Evolutionary conservation across 352 stramenopile species (phyloP).

Genomic region (Globisporangium solare): DNA sequence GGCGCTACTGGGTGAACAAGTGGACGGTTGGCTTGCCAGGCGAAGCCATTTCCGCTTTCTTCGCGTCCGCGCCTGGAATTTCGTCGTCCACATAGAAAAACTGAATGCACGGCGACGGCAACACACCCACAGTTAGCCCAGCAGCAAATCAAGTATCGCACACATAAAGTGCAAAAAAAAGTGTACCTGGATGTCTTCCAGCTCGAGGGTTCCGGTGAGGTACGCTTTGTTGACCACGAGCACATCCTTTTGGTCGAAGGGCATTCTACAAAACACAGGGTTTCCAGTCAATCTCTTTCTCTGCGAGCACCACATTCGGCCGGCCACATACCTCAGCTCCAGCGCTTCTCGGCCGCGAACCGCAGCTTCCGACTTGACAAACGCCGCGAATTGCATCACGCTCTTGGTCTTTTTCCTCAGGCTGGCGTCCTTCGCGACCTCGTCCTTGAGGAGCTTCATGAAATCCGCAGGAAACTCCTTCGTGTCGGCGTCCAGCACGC

Average conservation of each 20-base stretch:
- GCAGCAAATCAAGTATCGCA: no score
- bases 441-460: conserved; percentile 86
- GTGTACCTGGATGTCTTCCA: conserved; percentile 75
- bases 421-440: conserved; percentile 66
- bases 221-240: conserved; percentile 91
- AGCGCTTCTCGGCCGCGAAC: conserved; percentile 91
- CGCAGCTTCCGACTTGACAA: conserved; percentile 92
- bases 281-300: not conserved
- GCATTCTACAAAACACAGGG: conserved; percentile 58
- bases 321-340: conserved; percentile 72
- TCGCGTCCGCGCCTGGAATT: conserved; percentile 65
- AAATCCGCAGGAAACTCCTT: conserved; percentile 80
- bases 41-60: conserved; percentile 81
- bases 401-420: conserved; percentile 91
- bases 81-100: conserved; percentile 79
- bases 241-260: conserved; percentile 94
- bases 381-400: conserved; percentile 96
- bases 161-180: no score
- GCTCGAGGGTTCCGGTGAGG: conserved; percentile 81
- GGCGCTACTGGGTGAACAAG: conserved; percentile 47
- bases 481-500: conserved; percentile 45
- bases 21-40: conserved; percentile 81
- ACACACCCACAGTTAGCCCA: not conserved
- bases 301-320: not conserved
- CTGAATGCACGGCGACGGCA: conserved; percentile 14